Conservation (phyloP, 1,139 yeast genomes). For the Saccharomyces hybrid region DNA sequence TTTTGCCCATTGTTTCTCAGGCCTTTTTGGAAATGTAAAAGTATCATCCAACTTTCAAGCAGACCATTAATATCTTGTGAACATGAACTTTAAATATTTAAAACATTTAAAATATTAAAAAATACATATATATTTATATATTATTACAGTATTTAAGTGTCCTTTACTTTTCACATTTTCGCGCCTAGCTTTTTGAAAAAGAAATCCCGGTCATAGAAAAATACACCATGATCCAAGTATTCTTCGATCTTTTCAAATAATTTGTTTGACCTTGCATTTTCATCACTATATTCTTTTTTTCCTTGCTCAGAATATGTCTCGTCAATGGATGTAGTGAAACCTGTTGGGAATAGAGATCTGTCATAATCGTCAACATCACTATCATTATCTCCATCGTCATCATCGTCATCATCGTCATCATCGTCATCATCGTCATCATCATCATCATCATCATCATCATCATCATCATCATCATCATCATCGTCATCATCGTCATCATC, state of each 20-base stretch:
- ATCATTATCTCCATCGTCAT: not conserved
- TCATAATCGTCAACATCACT: slow-evolving; percentile 1
- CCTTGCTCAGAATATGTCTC: not conserved
- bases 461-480: not conserved
- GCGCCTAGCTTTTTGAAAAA: slow-evolving; percentile 4
- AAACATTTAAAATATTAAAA: not conserved
- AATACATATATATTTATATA: not conserved
- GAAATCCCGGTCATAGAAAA: slow-evolving; percentile 13
- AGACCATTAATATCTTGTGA: not conserved
- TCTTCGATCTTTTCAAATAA: slow-evolving; percentile 9
- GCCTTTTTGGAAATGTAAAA: too few relatives aligned
- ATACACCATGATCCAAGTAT: slow-evolving; percentile 6
- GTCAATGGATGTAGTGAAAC: not conserved
- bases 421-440: not conserved
- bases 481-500: not conserved
- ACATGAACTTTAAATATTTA: not conserved
- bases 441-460: not conserved
- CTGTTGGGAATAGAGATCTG: slow-evolving; percentile 5
- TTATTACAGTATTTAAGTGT: not conserved
- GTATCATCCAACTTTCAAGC: too few relatives aligned
- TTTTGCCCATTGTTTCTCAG: too few relatives aligned
- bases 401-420: too few relatives aligned
- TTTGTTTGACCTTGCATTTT: slow-evolving; percentile 5
- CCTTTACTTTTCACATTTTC: not conserved
- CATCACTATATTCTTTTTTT: not conserved